Conservation (phyloP, 164 flowering plant genomes). For the Magnolia changhungtana region DNA sequence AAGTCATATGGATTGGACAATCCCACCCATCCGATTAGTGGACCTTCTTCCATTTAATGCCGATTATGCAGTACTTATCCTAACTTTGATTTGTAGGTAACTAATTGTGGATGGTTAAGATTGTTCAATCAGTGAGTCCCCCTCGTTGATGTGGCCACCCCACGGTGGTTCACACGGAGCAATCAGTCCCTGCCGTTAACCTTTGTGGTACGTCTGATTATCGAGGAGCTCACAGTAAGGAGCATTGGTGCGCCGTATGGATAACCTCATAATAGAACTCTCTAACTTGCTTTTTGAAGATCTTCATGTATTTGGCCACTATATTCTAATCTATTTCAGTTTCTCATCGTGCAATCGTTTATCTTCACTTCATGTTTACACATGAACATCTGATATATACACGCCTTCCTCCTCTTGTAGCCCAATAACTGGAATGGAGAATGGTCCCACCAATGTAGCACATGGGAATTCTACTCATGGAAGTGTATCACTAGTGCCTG, state of each 20-base stretch:
- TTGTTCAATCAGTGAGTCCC: not conserved
- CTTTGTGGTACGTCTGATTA: not conserved
- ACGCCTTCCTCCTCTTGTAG: constrained; percentile 34
- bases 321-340: not conserved
- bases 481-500: constrained; percentile 17
- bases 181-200: not conserved
- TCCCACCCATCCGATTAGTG: too few species aligned
- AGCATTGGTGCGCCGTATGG: not conserved
- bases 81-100: not conserved
- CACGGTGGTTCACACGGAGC: not conserved
- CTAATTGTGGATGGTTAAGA: not conserved
- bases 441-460: constrained; percentile 36
- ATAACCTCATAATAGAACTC: too few species aligned
- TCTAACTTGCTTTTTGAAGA: not conserved
- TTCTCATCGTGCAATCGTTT: not conserved
- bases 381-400: not conserved
- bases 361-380: not conserved
- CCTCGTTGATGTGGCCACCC: not conserved
- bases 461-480: constrained; percentile 25
- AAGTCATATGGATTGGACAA: too few species aligned
- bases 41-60: too few species aligned
- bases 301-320: not conserved
- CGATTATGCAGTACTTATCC: not conserved
- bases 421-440: constrained; percentile 30
- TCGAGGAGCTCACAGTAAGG: not conserved